Conservation (phyloP, 2,329 filamentous ascomycete genomes). For the Verticillium alfalfae region DNA sequence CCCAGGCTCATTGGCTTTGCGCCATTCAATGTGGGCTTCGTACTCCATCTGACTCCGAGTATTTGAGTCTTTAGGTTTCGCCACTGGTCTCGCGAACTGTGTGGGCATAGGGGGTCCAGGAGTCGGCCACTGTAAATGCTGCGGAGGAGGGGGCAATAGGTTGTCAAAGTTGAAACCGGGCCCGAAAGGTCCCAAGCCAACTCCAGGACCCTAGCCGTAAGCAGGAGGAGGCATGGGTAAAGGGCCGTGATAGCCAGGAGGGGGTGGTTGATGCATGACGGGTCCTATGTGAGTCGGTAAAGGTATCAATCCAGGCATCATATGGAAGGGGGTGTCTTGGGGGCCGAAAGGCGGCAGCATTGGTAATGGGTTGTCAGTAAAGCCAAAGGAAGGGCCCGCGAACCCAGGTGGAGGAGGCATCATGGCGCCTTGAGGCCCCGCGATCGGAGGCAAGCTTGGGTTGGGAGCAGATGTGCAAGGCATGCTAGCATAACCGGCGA, state of each 20-base stretch:
- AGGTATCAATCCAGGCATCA: neutral
- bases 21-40: constrained; percentile 42
- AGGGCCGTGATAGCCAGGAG: neutral
- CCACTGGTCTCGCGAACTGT: constrained; percentile 14
- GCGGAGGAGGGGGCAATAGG: neutral
- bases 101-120: neutral
- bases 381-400: neutral
- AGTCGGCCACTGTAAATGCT: neutral
- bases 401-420: neutral
- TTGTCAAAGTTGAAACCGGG: neutral
- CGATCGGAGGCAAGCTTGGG: neutral
- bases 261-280: neutral
- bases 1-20: constrained; percentile 40
- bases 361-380: neutral
- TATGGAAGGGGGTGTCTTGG: neutral
- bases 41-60: constrained; percentile 37
- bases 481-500: neutral
- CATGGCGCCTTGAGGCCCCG: neutral
- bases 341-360: neutral
- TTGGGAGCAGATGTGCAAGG: neutral
- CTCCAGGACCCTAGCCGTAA: neutral
- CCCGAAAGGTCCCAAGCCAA: neutral
- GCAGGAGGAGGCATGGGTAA: neutral
- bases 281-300: neutral
- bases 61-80: constrained; percentile 35